These are phyloP conservation scores for Boletus smithii DNA, from an alignment of 1,284 basidiomycete species.

Conservation along the genomic window DNA sequence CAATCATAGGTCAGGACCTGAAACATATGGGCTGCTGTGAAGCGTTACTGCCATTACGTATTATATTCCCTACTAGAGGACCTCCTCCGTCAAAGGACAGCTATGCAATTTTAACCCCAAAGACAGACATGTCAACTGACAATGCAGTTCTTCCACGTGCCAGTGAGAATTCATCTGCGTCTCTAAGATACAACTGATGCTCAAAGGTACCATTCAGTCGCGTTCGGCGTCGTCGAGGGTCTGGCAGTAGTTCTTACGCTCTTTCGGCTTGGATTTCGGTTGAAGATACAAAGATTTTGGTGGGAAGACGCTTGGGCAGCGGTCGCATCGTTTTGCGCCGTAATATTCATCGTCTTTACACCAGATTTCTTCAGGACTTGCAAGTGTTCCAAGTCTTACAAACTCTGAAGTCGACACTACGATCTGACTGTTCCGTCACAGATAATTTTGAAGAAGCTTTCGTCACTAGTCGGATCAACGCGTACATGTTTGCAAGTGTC, in stretches of 20 bases:
- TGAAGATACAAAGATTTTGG: constrained; percentile 18
- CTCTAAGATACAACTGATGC: not conserved
- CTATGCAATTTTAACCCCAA: not conserved
- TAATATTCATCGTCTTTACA: not conserved
- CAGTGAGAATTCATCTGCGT: not conserved
- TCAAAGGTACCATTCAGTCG: constrained; percentile 1
- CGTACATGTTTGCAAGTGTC: constrained; percentile 7
- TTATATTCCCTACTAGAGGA: no score
- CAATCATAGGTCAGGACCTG: not conserved
- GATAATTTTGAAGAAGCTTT: not conserved
- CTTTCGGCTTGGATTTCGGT: constrained; percentile 20
- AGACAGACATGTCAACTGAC: not conserved
- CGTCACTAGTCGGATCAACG: not conserved
- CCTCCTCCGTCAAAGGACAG: no score
- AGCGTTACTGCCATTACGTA: not conserved
- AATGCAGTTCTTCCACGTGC: not conserved
- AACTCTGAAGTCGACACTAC: not conserved
- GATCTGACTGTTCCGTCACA: not conserved
- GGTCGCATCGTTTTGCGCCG: constrained; percentile 1
- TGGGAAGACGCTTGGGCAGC: constrained; percentile 26
- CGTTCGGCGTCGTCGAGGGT: constrained; percentile 2
- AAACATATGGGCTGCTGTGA: not conserved
- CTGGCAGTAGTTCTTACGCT: constrained; percentile 10
- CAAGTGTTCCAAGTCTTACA: not conserved
- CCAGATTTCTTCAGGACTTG: not conserved